phyloP scores from a whole-genome alignment of 164 flowering plant species.

The Macadamia integrifolia region DNA sequence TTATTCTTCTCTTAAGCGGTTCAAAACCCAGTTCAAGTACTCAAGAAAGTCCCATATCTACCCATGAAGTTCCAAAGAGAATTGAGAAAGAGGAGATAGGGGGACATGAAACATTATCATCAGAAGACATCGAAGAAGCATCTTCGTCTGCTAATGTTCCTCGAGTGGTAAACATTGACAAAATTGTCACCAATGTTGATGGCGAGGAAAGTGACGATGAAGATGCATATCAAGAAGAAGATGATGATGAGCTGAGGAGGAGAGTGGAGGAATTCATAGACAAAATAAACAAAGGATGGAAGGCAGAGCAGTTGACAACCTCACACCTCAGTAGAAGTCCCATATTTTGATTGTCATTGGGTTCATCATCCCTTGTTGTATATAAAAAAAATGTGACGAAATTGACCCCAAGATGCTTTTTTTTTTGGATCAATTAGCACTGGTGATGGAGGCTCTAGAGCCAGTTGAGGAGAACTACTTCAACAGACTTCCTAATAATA shows the following conservation, averaged over 20 bases:
- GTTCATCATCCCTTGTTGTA: too few relatives aligned
- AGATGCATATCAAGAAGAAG: constrained; percentile 1
- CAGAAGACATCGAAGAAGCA: background rate
- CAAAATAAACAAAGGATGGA: constrained; percentile 31
- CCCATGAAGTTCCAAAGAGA: background rate
- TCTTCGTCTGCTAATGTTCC: constrained; percentile 7
- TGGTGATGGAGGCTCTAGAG: too few relatives aligned
- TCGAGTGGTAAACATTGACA: too few relatives aligned
- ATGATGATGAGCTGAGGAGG: constrained; percentile 33
- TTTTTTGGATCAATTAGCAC: too few relatives aligned
- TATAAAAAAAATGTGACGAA: too few relatives aligned
- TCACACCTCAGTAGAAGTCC: background rate
- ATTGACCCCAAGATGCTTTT: too few relatives aligned
- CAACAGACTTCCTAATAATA: too few relatives aligned
- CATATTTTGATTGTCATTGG: too few relatives aligned
- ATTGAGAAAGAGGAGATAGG: constrained; percentile 4
- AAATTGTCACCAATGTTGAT: too few relatives aligned
- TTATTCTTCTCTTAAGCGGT: constrained; percentile 29
- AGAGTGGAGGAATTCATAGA: constrained; percentile 41
- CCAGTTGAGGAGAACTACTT: too few relatives aligned
- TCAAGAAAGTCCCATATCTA: constrained; percentile 6
- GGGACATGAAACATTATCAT: background rate
- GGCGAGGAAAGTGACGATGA: too few relatives aligned
- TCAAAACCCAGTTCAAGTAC: constrained; percentile 20
- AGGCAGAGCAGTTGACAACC: constrained; percentile 15